Evolutionary conservation across 805 yeast species (phyloP), one percentile per base, ranked within the genome.

Genomic region (Cyberlindnera mississippiensis): DNA sequence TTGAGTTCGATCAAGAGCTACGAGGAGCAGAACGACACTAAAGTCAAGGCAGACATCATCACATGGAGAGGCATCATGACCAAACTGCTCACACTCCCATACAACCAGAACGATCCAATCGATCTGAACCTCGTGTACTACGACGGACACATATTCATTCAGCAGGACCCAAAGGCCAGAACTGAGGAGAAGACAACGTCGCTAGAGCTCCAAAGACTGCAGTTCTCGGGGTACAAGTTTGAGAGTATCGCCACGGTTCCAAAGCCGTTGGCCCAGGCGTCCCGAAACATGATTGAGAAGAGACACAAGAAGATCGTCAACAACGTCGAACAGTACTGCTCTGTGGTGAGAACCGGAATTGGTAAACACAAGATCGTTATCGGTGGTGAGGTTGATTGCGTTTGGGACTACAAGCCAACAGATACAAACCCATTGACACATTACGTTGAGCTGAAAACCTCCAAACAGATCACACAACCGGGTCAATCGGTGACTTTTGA

Each of bases 351-450:
- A 52, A 82, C 96, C 0, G 95, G 96, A 3, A 78, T 91, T 13
- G 96, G 96, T 8, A 73, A 72, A 35, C 73, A 78, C 15, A 76
- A 75, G 48, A 63, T 88, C 33, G 60, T 86, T 6, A 61, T 89
- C 34, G 96, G 89, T 1, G 96, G 96, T 2, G 98, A 93, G 64
- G 86, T 91, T 16, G 98, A 91, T 62, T 84, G 96, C 60, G 82
- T 84, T 10, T 84, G 82, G 74, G 96, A 89, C 60, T 87, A 77
- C 54, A 75, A 80, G 49, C 88, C 90, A 3, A 71, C 65, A 22
- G 64, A 63, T 6, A 41, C 60, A 33, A 61, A 61, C 38, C 57
- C 44, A 17, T 66, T 87, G 34, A 61, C 72, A 4, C 95, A 87
- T 61, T 93, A 93, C 59, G 82, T 82, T 7, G 97, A 93, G 61